Base-by-base conservation (phyloP, 2,329 filamentous ascomycete species). In the Cercospora canescens region DNA sequence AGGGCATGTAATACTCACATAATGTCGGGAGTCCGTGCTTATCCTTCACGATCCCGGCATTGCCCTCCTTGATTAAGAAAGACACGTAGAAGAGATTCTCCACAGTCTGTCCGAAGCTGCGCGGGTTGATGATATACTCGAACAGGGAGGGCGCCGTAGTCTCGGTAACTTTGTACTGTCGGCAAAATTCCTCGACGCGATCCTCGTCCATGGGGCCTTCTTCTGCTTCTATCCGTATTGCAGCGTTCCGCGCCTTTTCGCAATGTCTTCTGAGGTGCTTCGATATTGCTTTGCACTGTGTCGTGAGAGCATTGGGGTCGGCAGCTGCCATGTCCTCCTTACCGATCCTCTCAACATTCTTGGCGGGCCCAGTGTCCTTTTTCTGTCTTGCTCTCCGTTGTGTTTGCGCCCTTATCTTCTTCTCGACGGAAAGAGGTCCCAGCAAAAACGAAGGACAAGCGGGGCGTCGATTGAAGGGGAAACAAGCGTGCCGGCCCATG, bases 81-180 rank as follows among this genome's bases (percentile, higher is more conserved):
- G 92, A 96, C 72, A 97, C 87, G 77, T 98, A 98, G 79, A 99
- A 99, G 73, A 99, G 84, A 73, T 99, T 99, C 77, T 99, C 95
- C 6, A 99, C 89, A 0, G 93, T 97, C 79, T 99, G 95, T 0
- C 92, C 92, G 74, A 98, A 99, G 0, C 93, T 96, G 41, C 82
- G 82, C 0, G 95, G 95, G 72, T 99, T 97, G 69, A 98, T 86
- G 45, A 93, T 92, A 72, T 97, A 98, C 60, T 91, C 88, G 77
- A 97, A 90, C 12, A 97, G 80, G 58, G 91, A 88, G 3, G 97
- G 86, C 16, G 92, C 91, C 1, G 89, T 89, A 2, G 88, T 88
- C 18, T 85, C 83, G 12, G 88, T 85, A 14, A 97, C 81, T 2
- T 89, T 86, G 72, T 91, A 81, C 62, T 86, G 83, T 39, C 87